Evolutionary conservation across 331 rosid species (phyloP).

Genomic region (Malus hybrid): DNA sequence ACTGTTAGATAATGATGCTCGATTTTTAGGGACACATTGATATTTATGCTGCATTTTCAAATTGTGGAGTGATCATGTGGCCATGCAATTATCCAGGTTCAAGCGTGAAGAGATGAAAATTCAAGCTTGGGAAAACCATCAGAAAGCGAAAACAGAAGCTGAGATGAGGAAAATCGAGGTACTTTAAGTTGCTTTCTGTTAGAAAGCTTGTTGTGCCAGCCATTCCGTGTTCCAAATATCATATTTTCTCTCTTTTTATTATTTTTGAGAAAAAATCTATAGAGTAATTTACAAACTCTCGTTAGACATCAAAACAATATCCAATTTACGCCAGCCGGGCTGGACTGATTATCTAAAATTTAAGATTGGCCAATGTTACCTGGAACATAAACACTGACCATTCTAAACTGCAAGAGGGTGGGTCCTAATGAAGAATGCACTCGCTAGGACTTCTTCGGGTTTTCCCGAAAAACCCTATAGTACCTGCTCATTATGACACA

Average conservation of each 20-base stretch:
- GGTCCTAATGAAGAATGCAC: background rate
- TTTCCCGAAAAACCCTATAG: background rate
- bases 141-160: slow-evolving; percentile 95
- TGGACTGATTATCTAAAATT: background rate
- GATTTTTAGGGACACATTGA: background rate
- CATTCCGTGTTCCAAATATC: background rate
- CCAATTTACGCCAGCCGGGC: background rate
- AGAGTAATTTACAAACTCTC: background rate
- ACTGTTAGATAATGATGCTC: background rate
- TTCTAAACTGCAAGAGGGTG: background rate
- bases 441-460: background rate
- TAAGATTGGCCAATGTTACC: background rate
- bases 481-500: background rate
- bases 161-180: slow-evolving; percentile 94
- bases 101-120: slow-evolving; percentile 94
- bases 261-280: background rate
- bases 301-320: background rate
- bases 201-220: background rate
- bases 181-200: slow-evolving; percentile 1
- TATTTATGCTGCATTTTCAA: slow-evolving; percentile 1
- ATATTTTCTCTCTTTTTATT: background rate
- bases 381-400: background rate
- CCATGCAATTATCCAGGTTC: slow-evolving; percentile 49
- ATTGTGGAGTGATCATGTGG: slow-evolving; percentile 16
- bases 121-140: slow-evolving; percentile 95